Evolutionary conservation across 2,329 filamentous ascomycete genomes (phyloP).

Genomic region (Apiospora saccharicola): DNA sequence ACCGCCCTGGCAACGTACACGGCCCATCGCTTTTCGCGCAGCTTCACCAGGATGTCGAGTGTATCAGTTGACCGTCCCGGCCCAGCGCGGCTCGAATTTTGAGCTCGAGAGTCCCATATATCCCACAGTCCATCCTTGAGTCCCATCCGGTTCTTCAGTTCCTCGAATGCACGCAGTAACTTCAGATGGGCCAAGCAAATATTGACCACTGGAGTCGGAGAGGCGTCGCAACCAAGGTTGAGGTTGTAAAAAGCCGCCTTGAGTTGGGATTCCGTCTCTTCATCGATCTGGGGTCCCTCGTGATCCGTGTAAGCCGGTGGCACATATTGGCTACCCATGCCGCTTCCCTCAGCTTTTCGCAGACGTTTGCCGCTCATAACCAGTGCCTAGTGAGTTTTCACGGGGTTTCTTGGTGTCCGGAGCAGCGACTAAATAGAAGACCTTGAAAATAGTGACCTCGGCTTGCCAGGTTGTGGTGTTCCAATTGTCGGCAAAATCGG

Average conservation of each 20-base stretch:
- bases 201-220: slow-evolving; percentile 40
- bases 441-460: neutral
- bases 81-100: slow-evolving; percentile 34
- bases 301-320: neutral
- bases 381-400: neutral
- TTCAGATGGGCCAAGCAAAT: slow-evolving; percentile 75
- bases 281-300: slow-evolving; percentile 14
- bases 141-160: slow-evolving; percentile 69
- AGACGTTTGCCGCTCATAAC: slow-evolving; percentile 16
- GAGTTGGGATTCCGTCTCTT: slow-evolving; percentile 14
- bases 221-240: slow-evolving; percentile 9
- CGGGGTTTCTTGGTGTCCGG: neutral
- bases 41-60: slow-evolving; percentile 51
- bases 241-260: slow-evolving; percentile 19
- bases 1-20: slow-evolving; percentile 71
- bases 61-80: neutral
- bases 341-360: slow-evolving; percentile 1
- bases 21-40: slow-evolving; percentile 75
- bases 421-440: neutral
- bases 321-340: neutral
- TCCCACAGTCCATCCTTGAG: slow-evolving; percentile 70
- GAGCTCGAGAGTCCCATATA: slow-evolving; percentile 56
- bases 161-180: slow-evolving; percentile 70
- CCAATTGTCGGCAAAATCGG: neutral
- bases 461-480: neutral